Evolutionary conservation across 768 basidiomycete species (phyloP).

Genomic region (Suillus ampliporus): DNA sequence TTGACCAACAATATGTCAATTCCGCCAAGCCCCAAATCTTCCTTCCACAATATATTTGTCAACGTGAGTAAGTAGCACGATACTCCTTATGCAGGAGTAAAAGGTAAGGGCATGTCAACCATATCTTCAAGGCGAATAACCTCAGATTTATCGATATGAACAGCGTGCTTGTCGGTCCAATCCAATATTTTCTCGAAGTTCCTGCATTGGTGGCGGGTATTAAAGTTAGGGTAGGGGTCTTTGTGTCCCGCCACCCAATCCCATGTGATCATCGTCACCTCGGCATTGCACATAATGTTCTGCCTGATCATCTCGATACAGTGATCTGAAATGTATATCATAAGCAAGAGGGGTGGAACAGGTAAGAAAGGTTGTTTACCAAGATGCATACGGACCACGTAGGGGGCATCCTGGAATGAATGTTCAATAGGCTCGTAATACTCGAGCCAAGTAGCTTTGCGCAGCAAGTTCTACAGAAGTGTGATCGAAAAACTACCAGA

Average conservation of each 20-base stretch:
- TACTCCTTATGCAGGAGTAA: neutral
- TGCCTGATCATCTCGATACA: slow-evolving; percentile 15
- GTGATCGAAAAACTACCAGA: neutral
- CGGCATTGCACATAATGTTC: slow-evolving; percentile 18
- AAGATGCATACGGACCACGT: slow-evolving; percentile 12
- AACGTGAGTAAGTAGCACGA: neutral
- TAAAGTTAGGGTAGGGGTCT: neutral
- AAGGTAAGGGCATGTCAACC: neutral
- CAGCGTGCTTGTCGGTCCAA: neutral
- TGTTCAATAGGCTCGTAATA: slow-evolving; percentile 8
- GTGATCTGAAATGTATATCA: slow-evolving; percentile 1
- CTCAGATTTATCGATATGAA: slow-evolving; percentile 2
- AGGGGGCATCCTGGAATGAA: slow-evolving; percentile 7
- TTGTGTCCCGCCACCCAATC: slow-evolving; percentile 14
- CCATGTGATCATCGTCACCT: slow-evolving; percentile 16
- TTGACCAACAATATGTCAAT: too few relatives aligned
- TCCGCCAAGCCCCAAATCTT: too few relatives aligned
- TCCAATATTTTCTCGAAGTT: neutral
- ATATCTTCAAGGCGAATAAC: neutral
- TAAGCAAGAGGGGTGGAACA: neutral
- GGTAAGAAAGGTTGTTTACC: slow-evolving; percentile 3
- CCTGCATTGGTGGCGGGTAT: slow-evolving; percentile 7
- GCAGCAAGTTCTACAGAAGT: slow-evolving; percentile 11
- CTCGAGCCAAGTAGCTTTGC: slow-evolving; percentile 11
- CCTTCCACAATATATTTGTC: too few relatives aligned